Base-by-base conservation (phyloP, 441 rosid species). In the Omphalea diandra region DNA sequence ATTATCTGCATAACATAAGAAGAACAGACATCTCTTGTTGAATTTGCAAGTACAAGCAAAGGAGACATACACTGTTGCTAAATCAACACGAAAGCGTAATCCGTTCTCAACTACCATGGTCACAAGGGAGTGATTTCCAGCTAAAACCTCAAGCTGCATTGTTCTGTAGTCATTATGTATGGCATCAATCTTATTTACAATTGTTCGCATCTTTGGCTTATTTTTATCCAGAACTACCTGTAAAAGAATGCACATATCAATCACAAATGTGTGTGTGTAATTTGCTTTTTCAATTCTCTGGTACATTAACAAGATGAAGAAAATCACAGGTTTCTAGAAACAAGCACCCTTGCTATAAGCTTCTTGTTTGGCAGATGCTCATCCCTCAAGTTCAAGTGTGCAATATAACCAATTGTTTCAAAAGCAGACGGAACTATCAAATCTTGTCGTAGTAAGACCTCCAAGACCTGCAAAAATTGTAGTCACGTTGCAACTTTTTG, bases 131-230 rank as follows among this genome's bases (percentile, higher is more conserved):
- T 63, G 87, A 74, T 90, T 94, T 79, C 98, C 98, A 8, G 98
- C 97, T 77, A 94, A 85, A 77, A 94, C 87, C 77, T 94, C 98
- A 66, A 91, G 88, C 78, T 90, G 91, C 98, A 91, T 91, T 46
- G 99, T 94, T 77, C 97, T 82, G 81, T 84, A 88, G 77, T 94
- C 97, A 85, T 86, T 90, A 65, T 89, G 84, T 77, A 92, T 91
- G 69, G 83, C 82, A 76, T 90, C 94, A 53, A 80, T 83, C 87
- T 94, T 94, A 77, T 94, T 90, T 63, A 94, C 97, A 71, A 94
- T 95, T 7, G 97, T 91, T 82, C 82, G 84, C 80, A 94, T 87
- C 82, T 94, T 90, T 49, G 96, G 93, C 85, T 83, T 87, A 76
- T 91, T 88, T 81, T 90, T 94, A 75, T 94, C 98, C 73, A 90